Percentiles rank a stretch among this genome's conserved stretches.
phyloP scores from a whole-genome alignment of 495 filamentous ascomycete species.

The Trichoderma gamsii region DNA sequence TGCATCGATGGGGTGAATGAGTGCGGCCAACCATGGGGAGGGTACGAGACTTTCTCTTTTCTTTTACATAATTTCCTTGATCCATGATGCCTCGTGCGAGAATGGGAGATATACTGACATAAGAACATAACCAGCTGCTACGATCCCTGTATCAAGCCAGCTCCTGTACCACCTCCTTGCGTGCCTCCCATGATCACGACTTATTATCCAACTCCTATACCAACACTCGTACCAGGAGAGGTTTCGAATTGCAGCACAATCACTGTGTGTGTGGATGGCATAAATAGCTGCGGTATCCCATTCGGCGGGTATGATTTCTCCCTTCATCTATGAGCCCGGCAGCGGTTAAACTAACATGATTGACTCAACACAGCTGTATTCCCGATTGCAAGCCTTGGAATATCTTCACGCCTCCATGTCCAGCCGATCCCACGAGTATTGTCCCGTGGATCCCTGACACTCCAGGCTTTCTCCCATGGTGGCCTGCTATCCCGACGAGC shows the following conservation, averaged over 20 bases:
- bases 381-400: slow-evolving; percentile 8
- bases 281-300: neutral
- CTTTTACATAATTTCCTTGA: neutral
- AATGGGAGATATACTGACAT: neutral
- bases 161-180: neutral
- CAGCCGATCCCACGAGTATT: neutral
- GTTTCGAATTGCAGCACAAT: neutral
- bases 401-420: neutral
- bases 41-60: neutral
- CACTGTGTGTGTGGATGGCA: neutral
- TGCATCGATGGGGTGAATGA: neutral
- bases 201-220: neutral
- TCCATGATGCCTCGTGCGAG: neutral
- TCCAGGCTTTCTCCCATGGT: neutral
- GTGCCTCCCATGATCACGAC: neutral
- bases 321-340: neutral
- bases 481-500: neutral
- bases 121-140: neutral
- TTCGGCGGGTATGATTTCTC: neutral
- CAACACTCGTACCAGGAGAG: neutral
- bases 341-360: neutral
- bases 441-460: neutral
- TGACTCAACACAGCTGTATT: neutral
- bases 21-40: neutral
- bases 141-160: neutral